Evolutionary conservation across 129 eudicot species (phyloP).

Genomic region (sunflower (Helianthus annuus)): DNA sequence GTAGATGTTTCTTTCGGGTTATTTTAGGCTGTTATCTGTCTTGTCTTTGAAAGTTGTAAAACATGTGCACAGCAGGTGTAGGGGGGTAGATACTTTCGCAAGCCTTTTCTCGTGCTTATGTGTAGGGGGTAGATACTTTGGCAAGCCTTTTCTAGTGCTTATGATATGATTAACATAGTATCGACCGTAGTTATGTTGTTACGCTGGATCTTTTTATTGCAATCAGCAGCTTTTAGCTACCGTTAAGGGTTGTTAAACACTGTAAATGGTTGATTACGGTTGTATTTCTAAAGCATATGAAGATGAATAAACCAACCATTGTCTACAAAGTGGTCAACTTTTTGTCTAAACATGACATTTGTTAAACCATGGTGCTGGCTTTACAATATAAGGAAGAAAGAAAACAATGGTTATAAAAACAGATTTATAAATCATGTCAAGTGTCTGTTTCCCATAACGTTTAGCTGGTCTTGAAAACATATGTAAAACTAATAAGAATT

Average conservation of each 20-base stretch:
- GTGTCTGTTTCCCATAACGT: no score
- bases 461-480: no score
- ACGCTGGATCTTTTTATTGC: neutral
- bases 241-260: neutral
- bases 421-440: no score
- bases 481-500: no score
- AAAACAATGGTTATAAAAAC: no score
- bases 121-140: neutral
- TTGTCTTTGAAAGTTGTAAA: slow-evolving; percentile 3
- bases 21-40: slow-evolving; percentile 10
- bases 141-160: slow-evolving; percentile 4
- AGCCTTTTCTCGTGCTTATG: slow-evolving; percentile 2
- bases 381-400: no score
- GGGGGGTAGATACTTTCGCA: neutral
- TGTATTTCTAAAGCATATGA: no score
- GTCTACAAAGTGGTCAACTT: no score
- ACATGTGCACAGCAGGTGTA: slow-evolving; percentile 30
- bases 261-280: neutral
- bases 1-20: slow-evolving; percentile 25
- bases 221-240: neutral
- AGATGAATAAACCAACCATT: no score
- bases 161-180: slow-evolving; percentile 1
- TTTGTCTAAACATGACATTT: no score
- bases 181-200: neutral
- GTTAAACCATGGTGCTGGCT: no score